Percentiles rank a stretch among this genome's conserved stretches.
Conservation (phyloP, 2,329 filamentous ascomycete species). For the Sporothrix euskadiensis region DNA sequence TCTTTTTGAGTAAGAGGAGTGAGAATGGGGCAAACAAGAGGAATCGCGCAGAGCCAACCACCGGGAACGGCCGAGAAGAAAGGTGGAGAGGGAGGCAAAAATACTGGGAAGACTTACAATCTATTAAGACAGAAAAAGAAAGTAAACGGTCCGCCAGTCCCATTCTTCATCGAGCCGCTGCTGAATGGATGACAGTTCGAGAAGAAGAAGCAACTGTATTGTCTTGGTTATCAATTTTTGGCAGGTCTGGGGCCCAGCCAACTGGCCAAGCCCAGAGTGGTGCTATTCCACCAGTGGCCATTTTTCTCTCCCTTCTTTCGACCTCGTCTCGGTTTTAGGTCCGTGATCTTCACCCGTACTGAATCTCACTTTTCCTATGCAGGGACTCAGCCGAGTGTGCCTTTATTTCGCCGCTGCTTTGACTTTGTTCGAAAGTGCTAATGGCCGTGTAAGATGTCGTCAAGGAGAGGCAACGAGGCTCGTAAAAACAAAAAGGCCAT, state of each 20-base stretch:
- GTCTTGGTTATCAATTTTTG: background rate
- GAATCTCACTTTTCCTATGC: background rate
- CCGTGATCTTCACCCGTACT: background rate
- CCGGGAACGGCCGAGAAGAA: conserved; percentile 12
- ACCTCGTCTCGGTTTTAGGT: background rate
- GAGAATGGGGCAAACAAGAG: background rate
- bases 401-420: background rate
- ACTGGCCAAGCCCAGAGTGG: background rate
- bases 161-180: background rate
- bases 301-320: background rate
- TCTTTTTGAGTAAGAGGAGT: background rate
- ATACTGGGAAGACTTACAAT: background rate
- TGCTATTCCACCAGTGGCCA: background rate
- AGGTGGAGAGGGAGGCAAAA: conserved; percentile 3
- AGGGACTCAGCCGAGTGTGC: background rate
- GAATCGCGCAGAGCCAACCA: background rate
- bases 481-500: background rate
- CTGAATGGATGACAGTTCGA: background rate
- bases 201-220: background rate
- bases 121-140: background rate
- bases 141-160: background rate
- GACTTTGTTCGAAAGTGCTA: background rate
- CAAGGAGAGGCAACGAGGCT: background rate
- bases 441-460: background rate
- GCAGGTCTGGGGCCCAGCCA: background rate